A percentile compares a stretch with the other conserved stretches of the same genome.
phyloP scores from a whole-genome alignment of 768 basidiomycete species.

The Leccinum subgranulosum region DNA sequence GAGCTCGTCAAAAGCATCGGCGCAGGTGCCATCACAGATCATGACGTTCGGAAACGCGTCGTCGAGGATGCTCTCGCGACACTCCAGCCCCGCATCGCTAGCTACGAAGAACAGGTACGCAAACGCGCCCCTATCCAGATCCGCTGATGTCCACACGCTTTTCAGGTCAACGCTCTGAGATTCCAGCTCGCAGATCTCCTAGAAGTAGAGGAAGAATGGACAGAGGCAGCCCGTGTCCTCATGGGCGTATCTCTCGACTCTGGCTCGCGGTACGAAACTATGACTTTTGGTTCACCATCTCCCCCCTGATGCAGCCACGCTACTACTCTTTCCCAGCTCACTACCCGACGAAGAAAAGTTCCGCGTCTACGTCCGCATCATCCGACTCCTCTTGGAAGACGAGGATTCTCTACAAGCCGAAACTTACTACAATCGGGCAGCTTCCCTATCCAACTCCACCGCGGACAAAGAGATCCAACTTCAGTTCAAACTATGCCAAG shows the following conservation, averaged over 20 bases:
- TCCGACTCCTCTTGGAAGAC: slow-evolving; percentile 90
- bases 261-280: slow-evolving; percentile 63
- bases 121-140: background rate
- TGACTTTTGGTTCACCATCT: background rate
- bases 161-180: slow-evolving; percentile 75
- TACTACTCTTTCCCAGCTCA: slow-evolving; percentile 35
- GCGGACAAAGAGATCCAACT: slow-evolving; percentile 76
- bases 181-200: slow-evolving; percentile 90
- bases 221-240: slow-evolving; percentile 85
- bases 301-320: background rate
- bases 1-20: slow-evolving; percentile 74
- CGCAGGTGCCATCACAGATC: slow-evolving; percentile 50
- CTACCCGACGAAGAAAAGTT: slow-evolving; percentile 84
- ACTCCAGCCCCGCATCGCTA: slow-evolving; percentile 77
- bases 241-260: slow-evolving; percentile 93
- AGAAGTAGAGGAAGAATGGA: slow-evolving; percentile 91
- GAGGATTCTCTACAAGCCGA: slow-evolving; percentile 98
- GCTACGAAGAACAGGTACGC: slow-evolving; percentile 90
- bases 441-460: slow-evolving; percentile 79
- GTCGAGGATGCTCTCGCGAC: slow-evolving; percentile 71
- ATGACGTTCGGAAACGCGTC: slow-evolving; percentile 63
- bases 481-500: slow-evolving; percentile 90
- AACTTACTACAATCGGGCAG: slow-evolving; percentile 95
- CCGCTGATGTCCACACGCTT: background rate
- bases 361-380: slow-evolving; percentile 88